Conservation (phyloP, 208 protist genomes). For the Wallacemonas sp. region DNA sequence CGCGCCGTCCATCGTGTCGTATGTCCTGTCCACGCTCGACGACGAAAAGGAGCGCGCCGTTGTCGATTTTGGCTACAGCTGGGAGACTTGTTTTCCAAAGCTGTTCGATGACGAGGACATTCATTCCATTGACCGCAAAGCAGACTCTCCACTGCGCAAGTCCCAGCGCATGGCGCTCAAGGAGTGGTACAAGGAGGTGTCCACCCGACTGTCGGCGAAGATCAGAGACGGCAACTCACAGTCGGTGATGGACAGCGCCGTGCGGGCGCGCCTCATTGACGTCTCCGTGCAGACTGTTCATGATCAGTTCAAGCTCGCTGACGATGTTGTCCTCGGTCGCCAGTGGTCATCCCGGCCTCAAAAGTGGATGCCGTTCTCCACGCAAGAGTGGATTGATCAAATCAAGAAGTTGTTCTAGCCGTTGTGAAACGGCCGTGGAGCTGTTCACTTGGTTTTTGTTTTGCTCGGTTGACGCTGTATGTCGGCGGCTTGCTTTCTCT, state of each 20-base stretch:
- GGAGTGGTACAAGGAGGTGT: conserved; percentile 58
- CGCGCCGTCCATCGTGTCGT: conserved; percentile 37
- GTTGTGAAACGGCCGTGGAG: not conserved
- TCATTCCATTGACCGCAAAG: conserved; percentile 35
- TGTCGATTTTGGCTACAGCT: conserved; percentile 67
- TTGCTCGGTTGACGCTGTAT: too few species aligned
- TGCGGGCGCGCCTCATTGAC: conserved; percentile 63
- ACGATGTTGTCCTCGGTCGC: conserved; percentile 50
- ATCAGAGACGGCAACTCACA: conserved; percentile 56
- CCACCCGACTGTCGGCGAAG: conserved; percentile 33
- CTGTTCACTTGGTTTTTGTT: too few species aligned
- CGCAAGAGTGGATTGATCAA: conserved; percentile 52
- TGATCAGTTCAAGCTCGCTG: conserved; percentile 45
- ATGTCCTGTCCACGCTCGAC: conserved; percentile 50
- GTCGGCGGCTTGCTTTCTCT: not conserved
- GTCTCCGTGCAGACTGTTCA: conserved; percentile 48
- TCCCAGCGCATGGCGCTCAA: conserved; percentile 77
- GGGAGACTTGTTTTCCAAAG: conserved; percentile 70
- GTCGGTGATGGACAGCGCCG: conserved; percentile 54
- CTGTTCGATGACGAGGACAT: conserved; percentile 36
- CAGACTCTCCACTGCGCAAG: conserved; percentile 46
- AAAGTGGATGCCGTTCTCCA: conserved; percentile 60
- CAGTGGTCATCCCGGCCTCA: conserved; percentile 65
- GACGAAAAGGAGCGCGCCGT: conserved; percentile 56
- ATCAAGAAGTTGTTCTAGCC: conserved; percentile 57